A percentile compares a stretch with the other conserved stretches of the same genome.
These are phyloP conservation scores for Fusarium circinatum DNA, from an alignment of 2,329 filamentous ascomycete species.

Conservation along the genomic window DNA sequence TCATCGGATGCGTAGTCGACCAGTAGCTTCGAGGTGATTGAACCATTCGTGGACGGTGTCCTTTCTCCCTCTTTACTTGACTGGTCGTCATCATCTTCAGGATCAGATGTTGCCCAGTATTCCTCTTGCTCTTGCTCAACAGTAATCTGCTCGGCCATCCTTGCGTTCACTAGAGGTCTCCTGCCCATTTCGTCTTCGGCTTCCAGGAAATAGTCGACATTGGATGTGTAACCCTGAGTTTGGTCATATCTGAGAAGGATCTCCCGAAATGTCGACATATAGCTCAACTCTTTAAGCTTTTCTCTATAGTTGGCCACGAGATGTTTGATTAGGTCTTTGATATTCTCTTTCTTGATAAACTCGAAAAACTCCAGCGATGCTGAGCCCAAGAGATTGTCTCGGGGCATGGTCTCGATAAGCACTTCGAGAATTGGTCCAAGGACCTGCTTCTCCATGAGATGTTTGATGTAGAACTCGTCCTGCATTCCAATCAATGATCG, in stretches of 20 bases:
- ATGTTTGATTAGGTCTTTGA: constrained; percentile 84
- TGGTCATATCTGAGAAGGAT: constrained; percentile 83
- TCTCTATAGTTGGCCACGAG: constrained; percentile 87
- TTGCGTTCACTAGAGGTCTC: constrained; percentile 57
- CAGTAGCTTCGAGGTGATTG: constrained; percentile 73
- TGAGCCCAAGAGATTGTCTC: constrained; percentile 93
- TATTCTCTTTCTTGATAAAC: constrained; percentile 82
- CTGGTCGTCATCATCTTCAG: constrained; percentile 76
- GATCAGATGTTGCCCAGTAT: constrained; percentile 92
- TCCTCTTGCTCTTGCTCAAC: constrained; percentile 88
- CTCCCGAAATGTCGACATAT: constrained; percentile 85
- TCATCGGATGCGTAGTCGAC: constrained; percentile 96
- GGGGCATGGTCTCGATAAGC: constrained; percentile 84
- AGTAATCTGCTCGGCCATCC: constrained; percentile 75
- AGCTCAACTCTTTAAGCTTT: constrained; percentile 77
- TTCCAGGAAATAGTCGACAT: constrained; percentile 78
- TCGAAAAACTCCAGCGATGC: constrained; percentile 95
- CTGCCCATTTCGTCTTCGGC: constrained; percentile 68
- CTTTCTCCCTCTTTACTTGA: constrained; percentile 49
- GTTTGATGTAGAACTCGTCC: constrained; percentile 90
- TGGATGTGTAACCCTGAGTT: constrained; percentile 73
- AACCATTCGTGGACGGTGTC: constrained; percentile 66
- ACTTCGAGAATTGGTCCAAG: constrained; percentile 88
- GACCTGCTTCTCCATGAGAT: constrained; percentile 82
- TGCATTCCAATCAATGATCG: constrained; percentile 85